Conservation (phyloP, 2,329 filamentous ascomycete species). For the Aspergillus udagawae region DNA sequence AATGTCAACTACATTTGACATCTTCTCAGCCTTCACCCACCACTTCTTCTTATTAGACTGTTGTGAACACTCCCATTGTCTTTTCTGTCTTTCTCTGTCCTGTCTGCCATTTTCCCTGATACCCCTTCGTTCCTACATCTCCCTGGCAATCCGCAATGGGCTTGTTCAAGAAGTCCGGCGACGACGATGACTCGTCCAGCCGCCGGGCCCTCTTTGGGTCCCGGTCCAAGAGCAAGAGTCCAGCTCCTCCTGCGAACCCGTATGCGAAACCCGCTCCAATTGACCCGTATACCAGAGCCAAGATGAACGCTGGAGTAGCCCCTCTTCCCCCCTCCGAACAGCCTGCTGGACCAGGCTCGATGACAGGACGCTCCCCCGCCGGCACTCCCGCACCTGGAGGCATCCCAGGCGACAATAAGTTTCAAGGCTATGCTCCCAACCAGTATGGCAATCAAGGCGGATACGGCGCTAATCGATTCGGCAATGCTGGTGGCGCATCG, state of each 20-base stretch:
- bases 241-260: constrained; percentile 51
- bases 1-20: constrained; percentile 10
- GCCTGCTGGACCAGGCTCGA: constrained; percentile 10
- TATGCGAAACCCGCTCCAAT: constrained; percentile 52
- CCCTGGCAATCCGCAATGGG: constrained; percentile 1
- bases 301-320: constrained; percentile 40
- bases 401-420: constrained; percentile 32
- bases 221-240: constrained; percentile 52
- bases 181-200: constrained; percentile 49
- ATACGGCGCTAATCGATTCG: constrained; percentile 53
- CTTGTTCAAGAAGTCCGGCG: constrained; percentile 32
- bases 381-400: constrained; percentile 17
- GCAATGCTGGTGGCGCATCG: constrained; percentile 42
- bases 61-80: not conserved
- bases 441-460: constrained; percentile 44
- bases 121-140: not conserved
- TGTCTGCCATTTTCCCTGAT: not conserved
- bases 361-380: constrained; percentile 12
- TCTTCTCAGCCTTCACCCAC: not conserved
- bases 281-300: constrained; percentile 54
- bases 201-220: constrained; percentile 58
- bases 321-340: constrained; percentile 33
- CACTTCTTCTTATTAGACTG: not conserved
- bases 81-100: not conserved
- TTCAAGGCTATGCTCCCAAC: constrained; percentile 38